These are phyloP conservation scores for Dactylonectria macrodidyma DNA, from an alignment of 2,329 filamentous ascomycete genomes.

Conservation along the genomic window DNA sequence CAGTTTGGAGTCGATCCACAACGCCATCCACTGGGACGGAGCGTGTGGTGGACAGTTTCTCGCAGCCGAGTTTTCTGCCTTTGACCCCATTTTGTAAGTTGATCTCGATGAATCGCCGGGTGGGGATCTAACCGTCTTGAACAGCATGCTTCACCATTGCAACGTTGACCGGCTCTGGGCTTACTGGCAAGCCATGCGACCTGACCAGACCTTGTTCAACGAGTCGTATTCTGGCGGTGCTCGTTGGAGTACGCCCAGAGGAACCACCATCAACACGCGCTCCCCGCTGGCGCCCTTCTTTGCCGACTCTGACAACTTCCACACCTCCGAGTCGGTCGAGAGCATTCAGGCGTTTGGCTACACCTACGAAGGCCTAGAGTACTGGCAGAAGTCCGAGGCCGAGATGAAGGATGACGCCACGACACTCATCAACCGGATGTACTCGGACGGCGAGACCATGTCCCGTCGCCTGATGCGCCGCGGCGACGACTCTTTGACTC, in stretches of 20 bases:
- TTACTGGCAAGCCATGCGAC: constrained; percentile 64
- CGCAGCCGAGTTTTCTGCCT: constrained; percentile 57
- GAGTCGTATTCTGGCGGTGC: constrained; percentile 52
- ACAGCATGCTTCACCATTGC: constrained; percentile 63
- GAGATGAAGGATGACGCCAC: constrained; percentile 52
- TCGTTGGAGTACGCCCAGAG: constrained; percentile 58
- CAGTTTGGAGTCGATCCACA: constrained; percentile 62
- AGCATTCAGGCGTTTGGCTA: constrained; percentile 56
- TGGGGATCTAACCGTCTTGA: neutral
- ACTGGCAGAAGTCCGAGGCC: constrained; percentile 50
- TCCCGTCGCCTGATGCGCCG: constrained; percentile 28
- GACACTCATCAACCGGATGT: constrained; percentile 53
- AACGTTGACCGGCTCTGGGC: constrained; percentile 77
- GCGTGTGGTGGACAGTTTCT: constrained; percentile 60
- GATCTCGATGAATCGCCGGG: too few species aligned
- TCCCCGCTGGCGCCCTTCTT: constrained; percentile 68
- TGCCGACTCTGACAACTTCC: constrained; percentile 54
- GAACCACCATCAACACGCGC: constrained; percentile 58
- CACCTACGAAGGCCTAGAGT: constrained; percentile 56
- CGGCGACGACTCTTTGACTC: constrained; percentile 39
- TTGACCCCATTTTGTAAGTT: constrained; percentile 62
- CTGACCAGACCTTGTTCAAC: constrained; percentile 53
- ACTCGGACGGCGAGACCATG: constrained; percentile 37
- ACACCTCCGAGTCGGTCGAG: constrained; percentile 57
- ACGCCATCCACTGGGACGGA: constrained; percentile 58